These are phyloP conservation scores for Beauveria asiatica DNA, from an alignment of 2,329 filamentous ascomycete species.

Conservation along the genomic window DNA sequence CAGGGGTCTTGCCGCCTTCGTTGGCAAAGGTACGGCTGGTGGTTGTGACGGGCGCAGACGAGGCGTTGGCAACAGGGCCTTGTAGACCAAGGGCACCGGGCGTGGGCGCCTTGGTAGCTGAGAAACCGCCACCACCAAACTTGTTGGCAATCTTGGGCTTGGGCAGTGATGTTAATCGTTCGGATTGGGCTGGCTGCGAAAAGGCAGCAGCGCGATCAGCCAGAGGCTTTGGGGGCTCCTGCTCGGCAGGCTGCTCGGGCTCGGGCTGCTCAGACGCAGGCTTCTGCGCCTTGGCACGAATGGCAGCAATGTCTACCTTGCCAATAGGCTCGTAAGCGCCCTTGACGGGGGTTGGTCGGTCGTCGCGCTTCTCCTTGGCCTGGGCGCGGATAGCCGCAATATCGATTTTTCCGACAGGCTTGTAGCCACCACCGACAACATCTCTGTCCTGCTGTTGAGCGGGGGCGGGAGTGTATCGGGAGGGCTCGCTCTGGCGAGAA, in stretches of 20 bases:
- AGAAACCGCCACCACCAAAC: conserved; percentile 67
- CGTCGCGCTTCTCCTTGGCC: conserved; percentile 61
- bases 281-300: conserved; percentile 73
- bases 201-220: conserved; percentile 73
- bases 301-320: conserved; percentile 94
- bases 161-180: conserved; percentile 76
- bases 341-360: conserved; percentile 77
- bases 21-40: conserved; percentile 93
- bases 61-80: conserved; percentile 46
- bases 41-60: conserved; percentile 56
- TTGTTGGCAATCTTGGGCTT: conserved; percentile 94
- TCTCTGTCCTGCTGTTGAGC: conserved; percentile 41
- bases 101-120: conserved; percentile 80
- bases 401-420: conserved; percentile 94
- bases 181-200: conserved; percentile 50
- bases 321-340: conserved; percentile 91
- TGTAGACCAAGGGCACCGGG: conserved; percentile 62
- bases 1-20: conserved; percentile 89
- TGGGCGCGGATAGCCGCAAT: conserved; percentile 80
- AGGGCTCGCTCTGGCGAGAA: conserved; percentile 62
- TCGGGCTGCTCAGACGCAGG: conserved; percentile 34
- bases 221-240: conserved; percentile 48
- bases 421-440: conserved; percentile 78
- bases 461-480: conserved; percentile 45
- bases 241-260: conserved; percentile 17